A percentile compares a stretch with the other conserved stretches of the same genome.
Evolutionary conservation across 768 basidiomycete genomes (phyloP).

Genomic region (Termitomyces eurrhizus): DNA sequence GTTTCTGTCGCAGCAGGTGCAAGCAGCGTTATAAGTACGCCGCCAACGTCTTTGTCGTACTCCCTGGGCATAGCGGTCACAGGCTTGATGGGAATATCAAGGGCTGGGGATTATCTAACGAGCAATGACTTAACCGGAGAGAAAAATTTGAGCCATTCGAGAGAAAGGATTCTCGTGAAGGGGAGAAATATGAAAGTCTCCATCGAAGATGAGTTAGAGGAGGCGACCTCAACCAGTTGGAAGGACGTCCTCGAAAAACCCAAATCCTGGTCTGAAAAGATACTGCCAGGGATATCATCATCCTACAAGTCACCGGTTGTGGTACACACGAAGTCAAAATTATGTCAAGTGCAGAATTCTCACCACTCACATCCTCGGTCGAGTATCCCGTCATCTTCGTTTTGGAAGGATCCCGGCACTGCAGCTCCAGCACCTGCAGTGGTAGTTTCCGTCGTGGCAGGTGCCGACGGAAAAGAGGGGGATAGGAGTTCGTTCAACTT

Average conservation of each 20-base stretch:
- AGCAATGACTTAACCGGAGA: conserved; percentile 5
- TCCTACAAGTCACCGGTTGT: conserved; percentile 33
- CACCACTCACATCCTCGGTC: conserved; percentile 35
- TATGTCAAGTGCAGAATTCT: conserved; percentile 20
- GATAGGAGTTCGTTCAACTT: conserved; percentile 32
- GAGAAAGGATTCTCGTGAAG: conserved; percentile 26
- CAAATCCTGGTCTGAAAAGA: conserved; percentile 36
- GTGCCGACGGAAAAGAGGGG: conserved; percentile 37
- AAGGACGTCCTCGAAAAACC: conserved; percentile 26
- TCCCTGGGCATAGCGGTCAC: conserved; percentile 42
- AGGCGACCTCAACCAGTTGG: conserved; percentile 35
- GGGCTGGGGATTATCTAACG: conserved; percentile 21
- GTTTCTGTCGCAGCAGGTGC: conserved; percentile 34
- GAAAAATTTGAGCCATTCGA: conserved; percentile 16
- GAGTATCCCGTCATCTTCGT: conserved; percentile 31
- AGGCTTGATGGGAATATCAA: conserved; percentile 34
- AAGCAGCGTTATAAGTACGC: conserved; percentile 47
- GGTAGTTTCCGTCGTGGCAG: conserved; percentile 46
- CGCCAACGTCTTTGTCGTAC: conserved; percentile 51
- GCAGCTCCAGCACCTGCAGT: conserved; percentile 52
- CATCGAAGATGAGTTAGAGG: conserved; percentile 28
- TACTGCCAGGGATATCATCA: conserved; percentile 31
- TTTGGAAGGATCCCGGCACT: conserved; percentile 51
- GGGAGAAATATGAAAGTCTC: conserved; percentile 27
- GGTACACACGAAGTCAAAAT: conserved; percentile 29